Evolutionary conservation across 805 yeast species (phyloP), one percentile per base, ranked within the genome.

Genomic region (Pichia membranifaciens): DNA sequence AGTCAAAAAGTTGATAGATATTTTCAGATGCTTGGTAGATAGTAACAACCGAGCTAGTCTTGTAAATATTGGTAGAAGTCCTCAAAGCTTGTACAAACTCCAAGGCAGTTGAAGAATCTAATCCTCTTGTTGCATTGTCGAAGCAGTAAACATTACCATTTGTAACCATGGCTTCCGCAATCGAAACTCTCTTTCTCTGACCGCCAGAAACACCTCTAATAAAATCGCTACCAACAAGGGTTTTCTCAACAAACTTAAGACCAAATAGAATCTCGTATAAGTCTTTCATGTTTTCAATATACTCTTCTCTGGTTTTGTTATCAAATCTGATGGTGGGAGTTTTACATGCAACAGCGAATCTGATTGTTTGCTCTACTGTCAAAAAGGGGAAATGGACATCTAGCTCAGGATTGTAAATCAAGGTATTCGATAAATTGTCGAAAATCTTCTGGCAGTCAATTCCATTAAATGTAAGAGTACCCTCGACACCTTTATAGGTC

Each of bases 201-300:
- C 87, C 87, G 58, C 87, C 87, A 33, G 84, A 79, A 41, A 81
- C 79, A 64, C 87, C 87, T 62, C 85, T 72, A n/a, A 81, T 78
- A 47, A 74, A 76, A 60, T 81, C 86, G 54, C 76, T 74, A 60
- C 87, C 87, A 45, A 81, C 86, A 41, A 78, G 70, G 18, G 87
- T 81, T 52, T 78, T 70, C 51, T 74, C 71, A 12, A 83, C 79
- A 60, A 81, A 84, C 40, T 74, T 69, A 54, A 79, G 66, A 50
- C 84, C 84, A 57, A 72, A 76, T 18, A 77, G 70, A 12, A 81
- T 78, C 45, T 74, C 72, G 48, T 72, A 65, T 16, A 79, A 56
- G 47, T 79, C 78, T 46, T 75, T 71, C 43, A 69, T 58, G 31
- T 61, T 64, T 57, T 67, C 54, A 67, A 69, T 67, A 53, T 73